These are phyloP conservation scores for Phyllosticta ampelicida DNA, from an alignment of 2,329 filamentous ascomycete genomes.

Conservation along the genomic window DNA sequence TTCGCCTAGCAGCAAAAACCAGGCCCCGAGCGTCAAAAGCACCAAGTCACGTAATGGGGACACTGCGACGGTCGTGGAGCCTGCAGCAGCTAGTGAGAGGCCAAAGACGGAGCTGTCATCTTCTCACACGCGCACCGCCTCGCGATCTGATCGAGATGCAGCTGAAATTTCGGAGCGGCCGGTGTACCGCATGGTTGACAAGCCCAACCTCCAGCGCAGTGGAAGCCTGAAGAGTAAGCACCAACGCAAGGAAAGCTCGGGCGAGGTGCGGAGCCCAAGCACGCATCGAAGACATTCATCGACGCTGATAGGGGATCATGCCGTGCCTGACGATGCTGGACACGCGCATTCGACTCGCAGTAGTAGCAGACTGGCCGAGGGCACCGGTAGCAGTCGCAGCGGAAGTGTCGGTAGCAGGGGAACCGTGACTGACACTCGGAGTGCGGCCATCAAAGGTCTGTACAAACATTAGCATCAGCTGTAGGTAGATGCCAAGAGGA, in stretches of 20 bases:
- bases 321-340: not conserved
- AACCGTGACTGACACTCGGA: constrained; percentile 20
- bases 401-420: constrained; percentile 17
- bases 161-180: constrained; percentile 2
- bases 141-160: not conserved
- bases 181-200: constrained; percentile 6
- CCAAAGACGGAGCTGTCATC: not conserved
- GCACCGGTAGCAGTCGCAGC: not conserved
- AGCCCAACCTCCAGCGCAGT: constrained; percentile 4
- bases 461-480: constrained; percentile 14
- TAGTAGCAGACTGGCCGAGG: not conserved
- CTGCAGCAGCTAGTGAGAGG: not conserved
- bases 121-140: not conserved
- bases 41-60: not conserved
- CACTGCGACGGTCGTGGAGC: not conserved
- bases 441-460: constrained; percentile 28
- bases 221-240: constrained; percentile 2
- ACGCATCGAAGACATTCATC: not conserved
- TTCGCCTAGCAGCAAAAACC: constrained; percentile 1
- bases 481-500: not conserved
- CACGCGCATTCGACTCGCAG: not conserved
- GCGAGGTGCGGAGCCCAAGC: not conserved
- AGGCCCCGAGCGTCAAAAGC: constrained; percentile 1
- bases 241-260: not conserved
- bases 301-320: not conserved